phyloP scores from a whole-genome alignment of 129 eudicot species.

The Sambucus nigra region DNA sequence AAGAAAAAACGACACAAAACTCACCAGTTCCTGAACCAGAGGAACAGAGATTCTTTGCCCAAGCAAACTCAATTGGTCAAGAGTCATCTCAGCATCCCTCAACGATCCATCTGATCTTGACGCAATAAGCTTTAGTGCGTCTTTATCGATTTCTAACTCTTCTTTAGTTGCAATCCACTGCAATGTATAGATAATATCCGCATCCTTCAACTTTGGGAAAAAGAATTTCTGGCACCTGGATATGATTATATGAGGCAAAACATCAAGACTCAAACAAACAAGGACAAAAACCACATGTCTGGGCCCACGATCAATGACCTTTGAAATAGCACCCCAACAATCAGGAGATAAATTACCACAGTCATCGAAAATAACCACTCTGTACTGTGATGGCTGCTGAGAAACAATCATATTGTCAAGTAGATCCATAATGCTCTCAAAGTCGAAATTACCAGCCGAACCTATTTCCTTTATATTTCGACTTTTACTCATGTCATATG shows the following conservation, averaged over 20 bases:
- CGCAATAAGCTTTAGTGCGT: conserved; percentile 90
- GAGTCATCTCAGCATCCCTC: conserved; percentile 98
- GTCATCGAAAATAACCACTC: conserved; percentile 79
- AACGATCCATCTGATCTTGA: conserved; percentile 94
- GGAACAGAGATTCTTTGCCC: conserved; percentile 77
- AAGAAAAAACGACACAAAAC: background rate
- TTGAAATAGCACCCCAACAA: conserved; percentile 78
- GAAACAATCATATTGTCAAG: conserved; percentile 44
- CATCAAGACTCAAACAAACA: conserved; percentile 72
- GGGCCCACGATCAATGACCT: conserved; percentile 93
- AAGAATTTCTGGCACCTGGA: conserved; percentile 94
- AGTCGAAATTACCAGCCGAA: conserved; percentile 52
- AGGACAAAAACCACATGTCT: conserved; percentile 78
- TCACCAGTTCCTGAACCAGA: conserved; percentile 91
- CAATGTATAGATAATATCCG: conserved; percentile 73
- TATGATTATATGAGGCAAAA: conserved; percentile 67
- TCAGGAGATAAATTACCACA: conserved; percentile 74
- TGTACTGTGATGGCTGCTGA: conserved; percentile 47
- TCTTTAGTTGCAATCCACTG: conserved; percentile 86
- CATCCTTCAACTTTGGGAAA: conserved; percentile 90
- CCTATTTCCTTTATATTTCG: conserved; percentile 66
- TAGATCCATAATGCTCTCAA: conserved; percentile 47
- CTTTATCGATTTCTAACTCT: conserved; percentile 72
- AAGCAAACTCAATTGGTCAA: conserved; percentile 87
- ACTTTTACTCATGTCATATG: conserved; percentile 62